Base-by-base conservation (phyloP, 805 yeast genomes). In the Torulaspora franciscae region DNA sequence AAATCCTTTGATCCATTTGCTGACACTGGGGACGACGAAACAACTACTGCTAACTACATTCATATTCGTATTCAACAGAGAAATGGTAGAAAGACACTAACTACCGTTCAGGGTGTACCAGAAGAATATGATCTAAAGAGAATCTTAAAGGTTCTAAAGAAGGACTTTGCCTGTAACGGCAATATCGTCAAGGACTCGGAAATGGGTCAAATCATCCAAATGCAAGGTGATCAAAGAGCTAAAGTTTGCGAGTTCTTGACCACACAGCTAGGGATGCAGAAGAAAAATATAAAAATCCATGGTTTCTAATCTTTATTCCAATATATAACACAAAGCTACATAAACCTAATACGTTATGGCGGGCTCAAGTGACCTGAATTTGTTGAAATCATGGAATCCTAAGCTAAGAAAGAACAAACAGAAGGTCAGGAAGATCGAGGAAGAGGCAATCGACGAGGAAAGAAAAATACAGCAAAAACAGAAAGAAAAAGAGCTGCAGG, bases 51-150 rank as follows among this genome's bases (percentile, higher is more conserved):
- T 49, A 89, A 87, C 76, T 88, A 90, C 75, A 87, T 91, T 71
- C 99, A 90, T 73, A 85, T 91, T 70, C 95, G 99, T 79, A 91
- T 95, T 69, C 99, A 91, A 74, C 99, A 91, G 76, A 91, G 99
- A 78, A 91, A 93, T 76, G 99, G 99, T 68, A 90, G 98, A 75
- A 91, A 91, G 74, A 91, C 98, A 53, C 80, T 91, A 68, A 91
- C 99, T 56, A 91, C 99, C 33, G 98, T 91, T 51, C 98, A 93
- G 75, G 99, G 99, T 65, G 79, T 91, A 50, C 97, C 98, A 55
- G 81, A 72, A 52, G 98, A 93, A 70, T 91, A 88, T 71, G 99
- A 91, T 68, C 75, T 85, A 68, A 91, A 91, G 77, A 87, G 91
- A 66, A 89, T 91, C 61, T 76, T 91, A 61, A 87, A 88, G 70